These are phyloP conservation scores for Penicillium sp. DNA, from an alignment of 2,329 filamentous ascomycete species.

Conservation along the genomic window DNA sequence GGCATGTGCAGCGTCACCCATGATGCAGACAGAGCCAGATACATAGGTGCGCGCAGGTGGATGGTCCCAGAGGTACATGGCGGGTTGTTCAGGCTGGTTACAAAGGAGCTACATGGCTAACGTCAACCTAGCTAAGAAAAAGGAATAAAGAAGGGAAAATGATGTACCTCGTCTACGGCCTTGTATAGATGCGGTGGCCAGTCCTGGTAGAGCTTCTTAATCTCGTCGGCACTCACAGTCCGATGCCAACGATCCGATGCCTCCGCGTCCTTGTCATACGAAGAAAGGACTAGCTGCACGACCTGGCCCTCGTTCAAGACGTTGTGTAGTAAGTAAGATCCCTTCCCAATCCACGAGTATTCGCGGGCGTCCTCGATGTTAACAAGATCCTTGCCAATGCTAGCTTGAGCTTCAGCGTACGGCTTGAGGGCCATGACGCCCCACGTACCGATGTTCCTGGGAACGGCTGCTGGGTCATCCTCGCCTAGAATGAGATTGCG, in stretches of 20 bases:
- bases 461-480: background rate
- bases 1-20: conserved; percentile 40
- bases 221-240: background rate
- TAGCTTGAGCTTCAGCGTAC: conserved; percentile 7
- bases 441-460: conserved; percentile 4
- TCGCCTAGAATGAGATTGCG: background rate
- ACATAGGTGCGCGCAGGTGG: conserved; percentile 2
- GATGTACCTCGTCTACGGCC: background rate
- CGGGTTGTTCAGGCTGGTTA: background rate
- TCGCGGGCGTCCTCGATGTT: conserved; percentile 10
- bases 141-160: too few species aligned
- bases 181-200: conserved; percentile 2
- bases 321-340: background rate
- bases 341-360: background rate
- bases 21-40: conserved; percentile 18
- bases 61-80: conserved; percentile 11
- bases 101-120: background rate
- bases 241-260: conserved; percentile 5
- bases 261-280: conserved; percentile 2
- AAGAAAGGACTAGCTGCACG: conserved; percentile 3
- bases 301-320: background rate
- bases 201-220: conserved; percentile 5
- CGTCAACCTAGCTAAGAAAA: too few species aligned
- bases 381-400: background rate
- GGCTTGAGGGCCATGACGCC: conserved; percentile 2